Conservation (phyloP, 2,329 filamentous ascomycete genomes). For the Rutstroemia sp. region DNA sequence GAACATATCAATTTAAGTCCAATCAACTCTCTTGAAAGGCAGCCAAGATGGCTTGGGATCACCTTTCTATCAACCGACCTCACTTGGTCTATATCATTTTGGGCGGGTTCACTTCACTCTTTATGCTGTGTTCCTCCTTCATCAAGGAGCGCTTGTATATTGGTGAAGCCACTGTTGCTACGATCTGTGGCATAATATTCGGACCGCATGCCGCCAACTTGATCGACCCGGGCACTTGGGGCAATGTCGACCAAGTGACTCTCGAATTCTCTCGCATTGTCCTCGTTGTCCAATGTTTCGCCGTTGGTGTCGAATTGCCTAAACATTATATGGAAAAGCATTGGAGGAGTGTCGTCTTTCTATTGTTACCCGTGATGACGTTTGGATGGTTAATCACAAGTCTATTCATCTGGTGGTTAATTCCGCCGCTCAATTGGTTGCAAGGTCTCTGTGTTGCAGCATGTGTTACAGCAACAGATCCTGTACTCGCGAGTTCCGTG, state of each 20-base stretch:
- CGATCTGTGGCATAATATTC: conserved; percentile 80
- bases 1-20: background rate
- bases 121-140: conserved; percentile 96
- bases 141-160: conserved; percentile 99
- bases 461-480: conserved; percentile 95
- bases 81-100: conserved; percentile 98
- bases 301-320: conserved; percentile 82
- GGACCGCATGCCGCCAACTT: conserved; percentile 77
- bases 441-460: conserved; percentile 82
- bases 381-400: conserved; percentile 92
- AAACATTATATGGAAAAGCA: conserved; percentile 97
- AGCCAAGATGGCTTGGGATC: conserved; percentile 64
- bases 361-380: conserved; percentile 94
- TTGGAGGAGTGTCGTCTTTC: conserved; percentile 83
- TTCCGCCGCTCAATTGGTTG: conserved; percentile 73
- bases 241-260: conserved; percentile 77
- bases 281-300: conserved; percentile 86
- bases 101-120: conserved; percentile 92
- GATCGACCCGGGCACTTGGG: conserved; percentile 71
- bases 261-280: conserved; percentile 86
- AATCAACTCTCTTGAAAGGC: background rate
- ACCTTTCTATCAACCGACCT: conserved; percentile 81
- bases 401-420: conserved; percentile 90
- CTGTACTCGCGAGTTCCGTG: conserved; percentile 92
- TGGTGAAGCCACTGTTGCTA: conserved; percentile 92